Percentiles rank a stretch among this genome's conserved stretches.
Conservation (phyloP, 169 alveolate genomes). For the Plasmodium adleri region DNA sequence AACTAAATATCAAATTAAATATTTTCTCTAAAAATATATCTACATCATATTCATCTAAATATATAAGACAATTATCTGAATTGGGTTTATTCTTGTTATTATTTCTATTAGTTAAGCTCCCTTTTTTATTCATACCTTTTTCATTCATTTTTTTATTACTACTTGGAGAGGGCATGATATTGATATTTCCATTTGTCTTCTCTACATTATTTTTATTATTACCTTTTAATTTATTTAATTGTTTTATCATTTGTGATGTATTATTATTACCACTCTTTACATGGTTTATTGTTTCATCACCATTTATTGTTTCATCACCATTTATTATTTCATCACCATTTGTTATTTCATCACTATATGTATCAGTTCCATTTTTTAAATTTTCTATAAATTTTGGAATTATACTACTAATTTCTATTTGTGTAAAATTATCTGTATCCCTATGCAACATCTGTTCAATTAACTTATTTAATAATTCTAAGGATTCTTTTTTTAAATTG, state of each 20-base stretch:
- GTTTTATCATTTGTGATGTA: not conserved
- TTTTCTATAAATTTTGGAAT: constrained; percentile 75
- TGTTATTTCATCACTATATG: not conserved
- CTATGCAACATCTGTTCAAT: constrained; percentile 62
- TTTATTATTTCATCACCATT: not conserved
- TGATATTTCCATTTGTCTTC: not conserved
- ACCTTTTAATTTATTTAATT: constrained; percentile 3
- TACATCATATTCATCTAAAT: constrained; percentile 57
- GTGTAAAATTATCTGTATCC: constrained; percentile 76
- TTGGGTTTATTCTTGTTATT: not conserved
- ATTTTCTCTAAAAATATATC: constrained; percentile 29
- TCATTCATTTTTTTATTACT: constrained; percentile 10
- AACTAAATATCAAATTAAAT: constrained; percentile 24
- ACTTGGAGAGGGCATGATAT: not conserved
- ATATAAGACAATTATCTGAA: constrained; percentile 14
- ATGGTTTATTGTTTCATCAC: not conserved
- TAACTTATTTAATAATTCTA: constrained; percentile 49
- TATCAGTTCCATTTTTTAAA: constrained; percentile 32
- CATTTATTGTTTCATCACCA: not conserved
- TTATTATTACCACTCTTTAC: not conserved
- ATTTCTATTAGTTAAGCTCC: not conserved
- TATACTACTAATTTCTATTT: constrained; percentile 70
- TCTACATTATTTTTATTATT: not conserved
- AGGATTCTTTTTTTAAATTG: constrained; percentile 50
- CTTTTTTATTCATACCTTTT: constrained; percentile 5